phyloP scores from a whole-genome alignment of 208 protist genomes.

The Strigomonas culicis region DNA sequence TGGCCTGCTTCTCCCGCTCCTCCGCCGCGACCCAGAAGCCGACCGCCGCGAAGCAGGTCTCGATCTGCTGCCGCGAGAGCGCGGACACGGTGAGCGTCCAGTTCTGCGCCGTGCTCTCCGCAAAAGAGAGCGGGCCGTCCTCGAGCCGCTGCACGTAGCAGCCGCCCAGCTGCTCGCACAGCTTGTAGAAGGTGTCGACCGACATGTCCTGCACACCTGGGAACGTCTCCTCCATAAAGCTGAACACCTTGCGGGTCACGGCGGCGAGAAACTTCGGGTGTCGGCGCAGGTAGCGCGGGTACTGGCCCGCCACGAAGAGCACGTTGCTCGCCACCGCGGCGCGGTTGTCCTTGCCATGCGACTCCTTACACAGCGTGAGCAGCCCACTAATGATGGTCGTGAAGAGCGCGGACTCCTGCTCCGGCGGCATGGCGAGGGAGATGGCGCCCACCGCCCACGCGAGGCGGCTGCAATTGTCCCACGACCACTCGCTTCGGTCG shows the following conservation, averaged over 20 bases:
- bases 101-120: conserved; percentile 90
- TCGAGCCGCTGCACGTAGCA: conserved; percentile 71
- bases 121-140: conserved; percentile 49
- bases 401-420: conserved; percentile 97
- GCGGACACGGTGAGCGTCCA: conserved; percentile 90
- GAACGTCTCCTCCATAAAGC: conserved; percentile 99
- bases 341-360: conserved; percentile 97
- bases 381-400: conserved; percentile 98
- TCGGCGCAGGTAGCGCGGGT: conserved; percentile 97
- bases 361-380: conserved; percentile 95
- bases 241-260: conserved; percentile 98
- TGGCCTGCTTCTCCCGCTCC: conserved; percentile 21
- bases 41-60: conserved; percentile 97
- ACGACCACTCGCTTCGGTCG: conserved; percentile 93
- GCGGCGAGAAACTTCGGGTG: conserved; percentile 98
- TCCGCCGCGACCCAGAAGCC: conserved; percentile 93
- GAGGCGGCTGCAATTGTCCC: conserved; percentile 97
- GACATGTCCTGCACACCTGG: conserved; percentile 99
- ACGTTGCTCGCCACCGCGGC: conserved; percentile 99
- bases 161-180: conserved; percentile 93
- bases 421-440: conserved; percentile 92
- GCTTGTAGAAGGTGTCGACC: conserved; percentile 99
- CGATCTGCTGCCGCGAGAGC: conserved; percentile 90
- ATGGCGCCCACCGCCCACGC: conserved; percentile 99
- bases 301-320: conserved; percentile 99